Evolutionary conservation across 768 basidiomycete genomes (phyloP).

Genomic region (Trametes cinnabarina): DNA sequence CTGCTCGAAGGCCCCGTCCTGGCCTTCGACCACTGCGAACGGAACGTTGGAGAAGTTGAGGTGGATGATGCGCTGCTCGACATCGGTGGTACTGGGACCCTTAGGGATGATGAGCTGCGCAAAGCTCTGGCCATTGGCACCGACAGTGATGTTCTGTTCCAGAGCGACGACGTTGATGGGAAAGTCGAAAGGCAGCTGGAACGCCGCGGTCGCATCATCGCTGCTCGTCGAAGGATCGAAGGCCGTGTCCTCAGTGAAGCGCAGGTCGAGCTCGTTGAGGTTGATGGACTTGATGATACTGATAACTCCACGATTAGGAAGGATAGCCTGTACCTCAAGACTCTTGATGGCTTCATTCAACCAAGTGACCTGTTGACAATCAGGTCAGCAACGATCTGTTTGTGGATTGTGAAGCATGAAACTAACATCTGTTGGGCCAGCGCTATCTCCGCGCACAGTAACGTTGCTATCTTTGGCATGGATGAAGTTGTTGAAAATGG

Average conservation of each 20-base stretch:
- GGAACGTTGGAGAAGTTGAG: conserved; percentile 59
- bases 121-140: conserved; percentile 50
- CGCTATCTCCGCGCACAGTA: conserved; percentile 55
- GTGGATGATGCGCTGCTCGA: conserved; percentile 58
- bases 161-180: conserved; percentile 64
- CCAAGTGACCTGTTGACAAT: conserved; percentile 55
- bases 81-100: conserved; percentile 56
- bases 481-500: conserved; percentile 70
- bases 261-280: conserved; percentile 56
- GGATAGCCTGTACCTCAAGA: conserved; percentile 53
- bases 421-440: conserved; percentile 52
- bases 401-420: conserved; percentile 14
- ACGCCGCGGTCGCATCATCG: conserved; percentile 57
- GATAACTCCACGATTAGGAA: conserved; percentile 62
- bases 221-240: conserved; percentile 60
- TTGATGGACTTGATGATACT: conserved; percentile 63
- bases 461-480: conserved; percentile 63
- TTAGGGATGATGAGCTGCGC: conserved; percentile 61
- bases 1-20: conserved; percentile 51
- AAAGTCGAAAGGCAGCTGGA: conserved; percentile 68
- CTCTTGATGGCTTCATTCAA: conserved; percentile 68
- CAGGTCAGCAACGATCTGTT: neutral
- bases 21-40: conserved; percentile 50
- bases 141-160: conserved; percentile 56
- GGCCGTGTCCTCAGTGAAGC: conserved; percentile 56